A percentile compares a stretch with the other conserved stretches of the same genome.
These are phyloP conservation scores for Cryptosporidium ryanae DNA, from an alignment of 169 alveolate genomes.

Conservation along the genomic window DNA sequence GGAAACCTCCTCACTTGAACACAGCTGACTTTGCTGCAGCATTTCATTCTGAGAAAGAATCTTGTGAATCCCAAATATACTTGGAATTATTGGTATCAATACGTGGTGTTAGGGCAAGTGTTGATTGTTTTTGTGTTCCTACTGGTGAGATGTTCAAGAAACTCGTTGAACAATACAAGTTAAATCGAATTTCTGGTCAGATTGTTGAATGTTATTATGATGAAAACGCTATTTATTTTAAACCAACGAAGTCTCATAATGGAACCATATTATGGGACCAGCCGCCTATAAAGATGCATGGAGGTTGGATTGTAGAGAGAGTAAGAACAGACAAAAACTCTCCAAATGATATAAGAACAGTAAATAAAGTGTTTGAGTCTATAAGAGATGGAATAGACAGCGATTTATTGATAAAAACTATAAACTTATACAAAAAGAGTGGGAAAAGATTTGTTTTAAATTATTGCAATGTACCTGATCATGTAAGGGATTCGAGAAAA, in stretches of 20 bases:
- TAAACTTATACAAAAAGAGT: slow-evolving; percentile 51
- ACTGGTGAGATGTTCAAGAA: slow-evolving; percentile 86
- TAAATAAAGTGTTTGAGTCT: slow-evolving; percentile 83
- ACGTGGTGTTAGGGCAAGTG: slow-evolving; percentile 73
- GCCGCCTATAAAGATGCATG: slow-evolving; percentile 78
- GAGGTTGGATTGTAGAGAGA: slow-evolving; percentile 93
- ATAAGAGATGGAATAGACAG: slow-evolving; percentile 84
- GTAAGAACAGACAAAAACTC: slow-evolving; percentile 86
- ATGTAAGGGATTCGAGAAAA: slow-evolving; percentile 12
- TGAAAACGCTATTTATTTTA: slow-evolving; percentile 24
- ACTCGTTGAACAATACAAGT: slow-evolving; percentile 81
- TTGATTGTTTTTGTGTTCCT: slow-evolving; percentile 82
- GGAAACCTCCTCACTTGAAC: slow-evolving; percentile 96
- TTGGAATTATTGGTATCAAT: slow-evolving; percentile 61
- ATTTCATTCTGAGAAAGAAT: slow-evolving; percentile 43
- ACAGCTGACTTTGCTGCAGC: slow-evolving; percentile 89
- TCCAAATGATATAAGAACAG: slow-evolving; percentile 84
- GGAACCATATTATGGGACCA: slow-evolving; percentile 52
- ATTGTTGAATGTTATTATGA: slow-evolving; percentile 73
- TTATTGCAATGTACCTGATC: slow-evolving; percentile 62
- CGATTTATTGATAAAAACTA: slow-evolving; percentile 39
- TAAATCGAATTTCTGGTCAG: slow-evolving; percentile 76
- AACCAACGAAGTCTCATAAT: slow-evolving; percentile 42
- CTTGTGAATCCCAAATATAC: slow-evolving; percentile 49
- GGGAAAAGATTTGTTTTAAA: slow-evolving; percentile 59